Conservation (phyloP, 2,329 filamentous ascomycete genomes). For the Diaporthe citrichinensis region DNA sequence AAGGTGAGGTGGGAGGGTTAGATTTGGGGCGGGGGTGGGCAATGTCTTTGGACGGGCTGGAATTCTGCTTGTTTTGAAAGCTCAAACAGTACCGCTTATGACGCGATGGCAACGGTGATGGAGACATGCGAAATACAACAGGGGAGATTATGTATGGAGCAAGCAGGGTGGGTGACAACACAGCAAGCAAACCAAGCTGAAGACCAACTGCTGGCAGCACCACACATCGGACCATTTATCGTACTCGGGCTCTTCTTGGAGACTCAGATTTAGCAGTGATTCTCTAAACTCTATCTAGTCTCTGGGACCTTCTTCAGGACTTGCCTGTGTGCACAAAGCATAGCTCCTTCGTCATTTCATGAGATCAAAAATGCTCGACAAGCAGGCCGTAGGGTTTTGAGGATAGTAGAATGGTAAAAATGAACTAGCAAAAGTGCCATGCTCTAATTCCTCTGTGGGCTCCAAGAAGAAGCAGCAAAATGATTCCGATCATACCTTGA, state of each 20-base stretch:
- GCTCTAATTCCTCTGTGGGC: neutral
- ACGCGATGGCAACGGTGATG: neutral
- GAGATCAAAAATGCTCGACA: neutral
- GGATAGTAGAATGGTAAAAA: neutral
- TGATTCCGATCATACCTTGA: conserved; percentile 17
- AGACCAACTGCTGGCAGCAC: neutral
- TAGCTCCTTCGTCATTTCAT: neutral
- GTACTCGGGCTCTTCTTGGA: neutral
- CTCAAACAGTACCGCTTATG: neutral
- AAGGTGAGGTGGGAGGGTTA: neutral
- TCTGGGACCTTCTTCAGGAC: neutral
- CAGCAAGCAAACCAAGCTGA: neutral
- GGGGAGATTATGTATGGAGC: neutral
- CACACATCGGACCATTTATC: neutral
- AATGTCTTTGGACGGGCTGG: neutral
- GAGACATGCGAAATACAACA: neutral
- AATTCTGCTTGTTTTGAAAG: neutral
- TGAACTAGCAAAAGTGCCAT: neutral
- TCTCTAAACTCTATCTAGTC: neutral
- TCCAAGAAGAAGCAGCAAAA: conserved; percentile 11
- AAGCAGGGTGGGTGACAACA: neutral
- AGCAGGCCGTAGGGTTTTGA: neutral
- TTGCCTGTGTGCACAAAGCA: neutral
- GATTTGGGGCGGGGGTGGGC: neutral
- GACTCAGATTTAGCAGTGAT: neutral